Evolutionary conservation across 176 grass and related monocot species (phyloP).

Genomic region (Miscanthus lutarioriparius): DNA sequence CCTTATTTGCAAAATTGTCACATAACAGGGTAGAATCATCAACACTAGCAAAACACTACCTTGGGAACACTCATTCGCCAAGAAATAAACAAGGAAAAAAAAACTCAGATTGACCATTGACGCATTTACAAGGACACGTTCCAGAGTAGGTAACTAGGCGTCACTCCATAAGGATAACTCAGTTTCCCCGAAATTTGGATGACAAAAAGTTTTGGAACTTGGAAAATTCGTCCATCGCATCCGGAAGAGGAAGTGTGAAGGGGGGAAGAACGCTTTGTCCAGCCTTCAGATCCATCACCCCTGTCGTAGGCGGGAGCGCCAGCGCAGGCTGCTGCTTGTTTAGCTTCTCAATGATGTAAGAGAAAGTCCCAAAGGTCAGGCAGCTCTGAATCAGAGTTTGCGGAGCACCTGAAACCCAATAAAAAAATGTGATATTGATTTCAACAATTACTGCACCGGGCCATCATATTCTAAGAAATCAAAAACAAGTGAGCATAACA

Average conservation of each 20-base stretch:
- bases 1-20: conserved; percentile 35
- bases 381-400: conserved; percentile 80
- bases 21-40: conserved; percentile 10
- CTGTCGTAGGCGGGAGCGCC: conserved; percentile 25
- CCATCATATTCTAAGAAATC: background rate
- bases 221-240: conserved; percentile 44
- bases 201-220: conserved; percentile 50
- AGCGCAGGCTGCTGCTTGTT: conserved; percentile 68
- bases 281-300: background rate
- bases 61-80: background rate
- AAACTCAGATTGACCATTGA: conserved; percentile 10
- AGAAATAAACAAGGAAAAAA: background rate
- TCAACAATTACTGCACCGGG: background rate
- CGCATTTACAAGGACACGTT: conserved; percentile 38
- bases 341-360: conserved; percentile 74
- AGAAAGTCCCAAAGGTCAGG: conserved; percentile 77
- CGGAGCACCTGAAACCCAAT: conserved; percentile 53
- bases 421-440: conserved; percentile 1
- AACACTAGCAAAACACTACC: background rate
- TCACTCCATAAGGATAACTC: conserved; percentile 9
- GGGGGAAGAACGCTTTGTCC: conserved; percentile 53
- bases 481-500: conserved; percentile 12
- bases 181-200: conserved; percentile 47
- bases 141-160: background rate
- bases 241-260: conserved; percentile 56